Base-by-base conservation (phyloP, 371 early-diverging fungal species). In the Capillidium rhysosporum region DNA sequence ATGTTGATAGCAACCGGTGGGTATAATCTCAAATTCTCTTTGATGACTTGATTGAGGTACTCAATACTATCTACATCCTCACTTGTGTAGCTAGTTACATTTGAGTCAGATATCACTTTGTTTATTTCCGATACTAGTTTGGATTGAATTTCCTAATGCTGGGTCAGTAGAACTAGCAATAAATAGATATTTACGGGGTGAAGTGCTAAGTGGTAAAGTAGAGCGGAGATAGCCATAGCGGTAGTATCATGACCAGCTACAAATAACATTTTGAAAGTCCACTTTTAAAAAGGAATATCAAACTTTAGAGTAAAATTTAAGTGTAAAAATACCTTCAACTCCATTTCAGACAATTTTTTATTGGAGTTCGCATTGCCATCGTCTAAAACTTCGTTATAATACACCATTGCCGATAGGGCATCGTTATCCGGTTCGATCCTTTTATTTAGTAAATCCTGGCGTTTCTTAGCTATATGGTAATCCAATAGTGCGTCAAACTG, bases 171-270 rank as follows among this genome's bases (percentile, higher is more conserved):
- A 43, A 43, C 18, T 5, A 7, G 18, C 7, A 7, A 14, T 5
- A 8, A 43, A 18, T 43, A 39, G 4, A 10, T 14, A 34, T 14
- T 18, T 51, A 51, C 51, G 9, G 10, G 54, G 26, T 53, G 14
- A 4, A 25, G n/a, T 1, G 54, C 18, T 1, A 53, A 26, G 30
- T 44, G 45, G 28, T 53, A 53, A 12, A 53, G 20, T 20, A 43
- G n/a, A 9, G 21, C 21, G 12, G 54, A 53, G 2, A 53, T 12
- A 18, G 54, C 14, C 3, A 14, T 41, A 21, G 44, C 54, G 9
- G 54, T 53, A n/a, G 54, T 53, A 20, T 53, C 45, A 40, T 53
- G 54, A 1, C 54, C 54, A 28, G 54, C 54, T 8, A 53, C 29
- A 30, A 53, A 53, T 7, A 53, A 24, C 29, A 53, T 40, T 8